Evolutionary conservation across 352 stramenopile species (phyloP).

Genomic region (Pythium biforme): DNA sequence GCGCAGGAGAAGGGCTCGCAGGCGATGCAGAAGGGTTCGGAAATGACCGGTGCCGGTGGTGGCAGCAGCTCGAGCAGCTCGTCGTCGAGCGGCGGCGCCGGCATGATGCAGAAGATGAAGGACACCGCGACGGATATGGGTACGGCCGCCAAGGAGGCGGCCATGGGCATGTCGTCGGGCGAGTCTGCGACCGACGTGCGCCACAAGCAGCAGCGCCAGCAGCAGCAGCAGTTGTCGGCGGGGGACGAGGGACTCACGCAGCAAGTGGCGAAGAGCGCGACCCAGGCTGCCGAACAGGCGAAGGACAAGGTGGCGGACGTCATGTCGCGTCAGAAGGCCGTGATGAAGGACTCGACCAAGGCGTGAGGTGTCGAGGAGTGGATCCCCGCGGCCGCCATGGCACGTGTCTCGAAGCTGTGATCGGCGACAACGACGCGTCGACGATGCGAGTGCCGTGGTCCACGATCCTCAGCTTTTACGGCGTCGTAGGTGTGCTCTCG

Average conservation of each 20-base stretch:
- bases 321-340: constrained; percentile 24
- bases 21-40: constrained; percentile 2
- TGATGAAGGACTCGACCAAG: constrained; percentile 33
- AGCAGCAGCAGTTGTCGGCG: constrained; percentile 7
- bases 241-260: constrained; percentile 20
- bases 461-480: not conserved
- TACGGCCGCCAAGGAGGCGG: constrained; percentile 26
- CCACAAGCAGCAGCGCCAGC: constrained; percentile 24
- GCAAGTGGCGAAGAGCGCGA: constrained; percentile 20
- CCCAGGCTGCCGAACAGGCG: constrained; percentile 18
- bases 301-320: constrained; percentile 32
- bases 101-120: constrained; percentile 19
- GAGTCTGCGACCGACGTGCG: constrained; percentile 25
- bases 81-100: constrained; percentile 1
- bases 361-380: constrained; percentile 15
- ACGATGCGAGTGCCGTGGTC: not conserved
- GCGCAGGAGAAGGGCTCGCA: constrained; percentile 9
- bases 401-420: constrained; percentile 12
- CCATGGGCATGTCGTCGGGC: constrained; percentile 28
- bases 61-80: not conserved
- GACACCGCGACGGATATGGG: constrained; percentile 20
- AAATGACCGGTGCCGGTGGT: constrained; percentile 14
- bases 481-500: constrained; percentile 8
- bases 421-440: not conserved
- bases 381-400: constrained; percentile 14